Base-by-base conservation (phyloP, 495 filamentous ascomycete genomes). In the Aspergillus hancockii region DNA sequence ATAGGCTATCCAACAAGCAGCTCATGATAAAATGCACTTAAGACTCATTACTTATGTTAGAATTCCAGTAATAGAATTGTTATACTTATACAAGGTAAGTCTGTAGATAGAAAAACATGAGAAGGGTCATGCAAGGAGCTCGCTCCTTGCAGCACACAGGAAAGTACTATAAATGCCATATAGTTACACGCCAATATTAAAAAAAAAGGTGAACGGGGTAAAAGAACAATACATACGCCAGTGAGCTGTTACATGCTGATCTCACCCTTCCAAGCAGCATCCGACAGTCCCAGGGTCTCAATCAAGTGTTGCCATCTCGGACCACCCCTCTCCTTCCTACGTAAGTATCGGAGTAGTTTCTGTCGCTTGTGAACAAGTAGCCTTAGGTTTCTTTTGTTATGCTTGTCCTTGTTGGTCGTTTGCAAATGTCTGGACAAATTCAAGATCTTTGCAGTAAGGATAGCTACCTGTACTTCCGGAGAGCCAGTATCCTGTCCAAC, bases 391-490 rank as follows among this genome's bases (percentile, higher is more conserved):
- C 92, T 83, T 81, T 94, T 96, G 75, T 97, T 97, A 64, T 91
- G 83, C 79, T 94, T 97, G 69, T 99, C 94, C 65, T 86, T 79
- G 51, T 78, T 79, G 52, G 71, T 65, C 4, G 69, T 73, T 54
- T 90, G 67, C 22, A 82, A 67, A 52, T 82, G 79, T 59, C 86
- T 77, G 32, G 88, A 85, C 51, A 98, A 72, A 45, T 90, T 88
- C 54, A 90, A 75, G 66, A 99, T 99, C 80, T 97, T 97, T 49
- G 90, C 83, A 9, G 94, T 99, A 70, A 99, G 74, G 63, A 99
- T 94, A n/a, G 92, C 93, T 62, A 93, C 91, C 79, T 99, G 94
- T 47, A 99, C 94, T 74, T 99, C 94, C 19, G 89, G 88, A 55
- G 89, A 93, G 3, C 94, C 94, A 10, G 92, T 97, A 71, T 99